Base-by-base conservation (phyloP, 441 rosid species). In the Adansonia gregorii region DNA sequence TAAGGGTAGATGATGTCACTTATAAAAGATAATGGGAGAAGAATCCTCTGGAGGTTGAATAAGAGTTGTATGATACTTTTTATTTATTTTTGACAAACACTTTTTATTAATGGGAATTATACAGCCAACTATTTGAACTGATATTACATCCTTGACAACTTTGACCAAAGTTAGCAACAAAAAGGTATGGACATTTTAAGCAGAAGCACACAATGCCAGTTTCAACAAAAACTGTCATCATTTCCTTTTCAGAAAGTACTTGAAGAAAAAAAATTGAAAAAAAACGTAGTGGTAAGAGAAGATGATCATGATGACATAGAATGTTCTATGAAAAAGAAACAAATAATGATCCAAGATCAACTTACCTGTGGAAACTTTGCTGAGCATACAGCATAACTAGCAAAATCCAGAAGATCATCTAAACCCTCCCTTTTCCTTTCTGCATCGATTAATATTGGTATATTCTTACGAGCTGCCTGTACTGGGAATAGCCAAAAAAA, bases 281-380 rank as follows among this genome's bases (percentile, higher is more conserved):
- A 49, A 11, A 52, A 15, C 65, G 56, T 19, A 27, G 4, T 17
- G 5, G 54, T 19, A 9, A 52, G 49, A 66, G 6, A 35, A 12
- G 43, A 19, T 20, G 51, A 31, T 35, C 49, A 1, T 15, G 35
- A 17, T 48, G 19, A 59, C 20, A 59, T 2, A 56, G 2, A 52
- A 27, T 3, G 64, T 35, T 35, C 27, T 1, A 52, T 19, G 14
- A 51, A 65, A 51, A 75, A 65, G 48, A 75, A 65, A 41, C 45
- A 46, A 19, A 70, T n/a, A 46, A n/a, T 46, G 31, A 77, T 49
- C 48, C 46, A 79, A 72, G 19, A 49, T 49, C 75, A 72, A 76
- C 89, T 89, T 82, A 83, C 98, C 95, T 88, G 91, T 20, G 98
- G 98, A 80, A 95, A 95, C 75, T 83, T 85, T 52, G 89, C 87